These are phyloP conservation scores for Dictyostelium firmibasis DNA, from an alignment of 78 protist species.

Conservation along the genomic window DNA sequence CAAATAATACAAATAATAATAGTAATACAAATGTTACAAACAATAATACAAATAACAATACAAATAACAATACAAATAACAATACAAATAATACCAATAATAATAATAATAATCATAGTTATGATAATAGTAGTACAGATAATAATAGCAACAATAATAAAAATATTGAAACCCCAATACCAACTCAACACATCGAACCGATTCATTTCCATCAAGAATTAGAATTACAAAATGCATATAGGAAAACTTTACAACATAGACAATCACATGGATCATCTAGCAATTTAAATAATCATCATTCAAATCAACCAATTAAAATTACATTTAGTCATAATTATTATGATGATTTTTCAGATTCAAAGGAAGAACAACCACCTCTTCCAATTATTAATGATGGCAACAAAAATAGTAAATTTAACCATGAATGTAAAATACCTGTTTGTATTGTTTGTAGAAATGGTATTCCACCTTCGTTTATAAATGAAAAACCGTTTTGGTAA, in stretches of 20 bases:
- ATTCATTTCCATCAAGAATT: background rate
- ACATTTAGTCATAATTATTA: background rate
- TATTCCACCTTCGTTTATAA: background rate
- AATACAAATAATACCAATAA: background rate
- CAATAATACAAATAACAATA: background rate
- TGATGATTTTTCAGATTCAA: background rate
- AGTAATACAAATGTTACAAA: background rate
- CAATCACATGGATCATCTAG: background rate
- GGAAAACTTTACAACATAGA: background rate
- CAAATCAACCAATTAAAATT: background rate
- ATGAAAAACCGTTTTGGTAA: slow-evolving; percentile 6
- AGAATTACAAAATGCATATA: background rate
- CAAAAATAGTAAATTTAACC: background rate
- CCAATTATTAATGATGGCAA: background rate
- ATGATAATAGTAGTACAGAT: background rate
- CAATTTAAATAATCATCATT: background rate
- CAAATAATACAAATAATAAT: too few relatives aligned
- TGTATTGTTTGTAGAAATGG: slow-evolving; percentile 5
- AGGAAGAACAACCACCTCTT: background rate
- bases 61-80: background rate
- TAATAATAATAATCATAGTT: background rate
- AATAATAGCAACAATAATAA: background rate
- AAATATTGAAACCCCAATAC: background rate
- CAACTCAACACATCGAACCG: background rate
- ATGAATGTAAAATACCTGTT: background rate